These are phyloP conservation scores for Daldinia childiae DNA, from an alignment of 495 filamentous ascomycete species.

Conservation along the genomic window DNA sequence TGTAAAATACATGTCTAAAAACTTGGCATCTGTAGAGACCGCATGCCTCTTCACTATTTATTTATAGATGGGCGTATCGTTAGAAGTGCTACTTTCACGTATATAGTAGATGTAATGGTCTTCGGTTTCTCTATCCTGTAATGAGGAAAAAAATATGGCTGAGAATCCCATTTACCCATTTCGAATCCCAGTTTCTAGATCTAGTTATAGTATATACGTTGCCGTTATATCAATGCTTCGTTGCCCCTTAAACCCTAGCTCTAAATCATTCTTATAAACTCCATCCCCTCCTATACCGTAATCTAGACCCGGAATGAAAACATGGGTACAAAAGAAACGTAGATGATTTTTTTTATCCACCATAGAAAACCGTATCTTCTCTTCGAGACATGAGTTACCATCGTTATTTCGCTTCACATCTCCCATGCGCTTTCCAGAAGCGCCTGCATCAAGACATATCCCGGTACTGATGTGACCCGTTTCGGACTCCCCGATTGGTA, in stretches of 20 bases:
- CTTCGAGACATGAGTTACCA: not conserved
- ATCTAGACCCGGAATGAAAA: not conserved
- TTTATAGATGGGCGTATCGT: too few species aligned
- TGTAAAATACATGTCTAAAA: too few species aligned
- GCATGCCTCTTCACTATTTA: too few species aligned
- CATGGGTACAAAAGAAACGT: not conserved
- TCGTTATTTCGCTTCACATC: not conserved
- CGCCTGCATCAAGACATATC: not conserved
- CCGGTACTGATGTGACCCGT: not conserved
- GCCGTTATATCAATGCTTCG: not conserved
- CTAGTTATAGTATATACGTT: constrained; percentile 3
- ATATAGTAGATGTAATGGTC: too few species aligned
- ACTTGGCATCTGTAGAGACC: too few species aligned
- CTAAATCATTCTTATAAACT: not conserved
- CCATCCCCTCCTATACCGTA: not conserved
- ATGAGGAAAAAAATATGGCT: not conserved
- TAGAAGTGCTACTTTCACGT: too few species aligned
- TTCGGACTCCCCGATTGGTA: constrained; percentile 15
- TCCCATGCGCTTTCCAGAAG: not conserved
- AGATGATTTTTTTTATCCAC: not conserved
- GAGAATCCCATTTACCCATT: not conserved
- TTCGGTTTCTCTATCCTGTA: not conserved
- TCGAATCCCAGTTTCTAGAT: not conserved
- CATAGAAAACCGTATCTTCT: not conserved
- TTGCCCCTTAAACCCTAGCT: not conserved